Conservation (phyloP, 768 basidiomycete species). For the Rhodotorula babjevae region DNA sequence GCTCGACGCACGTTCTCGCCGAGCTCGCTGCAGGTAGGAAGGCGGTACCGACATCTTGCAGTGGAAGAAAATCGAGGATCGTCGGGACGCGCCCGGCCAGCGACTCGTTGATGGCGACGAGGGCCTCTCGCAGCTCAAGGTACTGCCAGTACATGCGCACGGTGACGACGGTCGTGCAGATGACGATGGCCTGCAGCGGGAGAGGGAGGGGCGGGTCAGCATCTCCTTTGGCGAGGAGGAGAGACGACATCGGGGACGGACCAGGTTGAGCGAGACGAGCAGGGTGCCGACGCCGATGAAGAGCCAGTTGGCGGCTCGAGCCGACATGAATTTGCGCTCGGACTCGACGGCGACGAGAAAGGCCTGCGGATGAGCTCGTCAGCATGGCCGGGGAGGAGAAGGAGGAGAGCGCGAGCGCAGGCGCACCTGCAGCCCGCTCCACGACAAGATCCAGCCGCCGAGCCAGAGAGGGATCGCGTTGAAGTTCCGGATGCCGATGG, state of each 20-base stretch:
- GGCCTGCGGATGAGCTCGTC: neutral
- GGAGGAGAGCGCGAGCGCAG: no score
- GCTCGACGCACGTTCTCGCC: neutral
- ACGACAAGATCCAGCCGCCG: no score
- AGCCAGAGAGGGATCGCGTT: no score
- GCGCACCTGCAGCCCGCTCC: no score
- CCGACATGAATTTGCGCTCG: neutral
- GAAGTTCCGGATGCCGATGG: no score
- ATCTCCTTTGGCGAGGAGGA: no score
- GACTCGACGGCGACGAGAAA: slow-evolving; percentile 2
- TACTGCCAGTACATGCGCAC: neutral
- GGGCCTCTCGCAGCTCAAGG: neutral
- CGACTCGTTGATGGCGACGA: neutral
- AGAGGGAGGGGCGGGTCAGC: neutral
- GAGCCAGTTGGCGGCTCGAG: neutral
- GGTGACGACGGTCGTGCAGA: neutral
- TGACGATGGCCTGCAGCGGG: neutral
- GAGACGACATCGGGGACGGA: neutral
- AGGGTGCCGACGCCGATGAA: neutral
- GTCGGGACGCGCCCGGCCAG: neutral
- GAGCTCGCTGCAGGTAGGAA: no score
- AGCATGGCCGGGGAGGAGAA: no score
- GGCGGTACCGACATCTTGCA: neutral
- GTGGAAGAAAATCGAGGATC: neutral
- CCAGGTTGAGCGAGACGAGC: neutral